Conservation (phyloP, 345 rosid species). For the Eucalyptus curtisii region DNA sequence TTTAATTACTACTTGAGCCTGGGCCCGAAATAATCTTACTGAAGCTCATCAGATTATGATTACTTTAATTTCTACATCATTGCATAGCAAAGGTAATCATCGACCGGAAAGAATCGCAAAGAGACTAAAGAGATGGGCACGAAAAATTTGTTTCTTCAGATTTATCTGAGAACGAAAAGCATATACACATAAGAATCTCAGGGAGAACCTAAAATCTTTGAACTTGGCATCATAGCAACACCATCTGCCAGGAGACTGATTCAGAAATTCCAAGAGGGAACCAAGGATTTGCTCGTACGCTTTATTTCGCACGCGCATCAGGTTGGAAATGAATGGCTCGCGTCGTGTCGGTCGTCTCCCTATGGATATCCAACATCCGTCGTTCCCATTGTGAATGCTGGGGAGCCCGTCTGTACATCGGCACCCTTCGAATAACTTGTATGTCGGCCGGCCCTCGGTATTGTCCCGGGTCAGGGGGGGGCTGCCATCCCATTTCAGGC, state of each 20-base stretch:
- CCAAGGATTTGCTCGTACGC: neutral
- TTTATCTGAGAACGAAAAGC: neutral
- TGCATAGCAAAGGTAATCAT: neutral
- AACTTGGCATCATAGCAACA: neutral
- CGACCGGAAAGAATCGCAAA: neutral
- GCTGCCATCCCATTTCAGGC: neutral
- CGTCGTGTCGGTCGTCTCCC: fast-evolving
- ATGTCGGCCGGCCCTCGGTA: neutral
- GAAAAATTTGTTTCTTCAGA: neutral
- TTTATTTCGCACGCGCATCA: neutral
- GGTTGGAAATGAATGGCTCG: neutral
- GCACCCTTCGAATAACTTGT: neutral
- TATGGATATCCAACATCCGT: neutral
- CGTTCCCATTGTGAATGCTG: neutral
- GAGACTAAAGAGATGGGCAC: neutral
- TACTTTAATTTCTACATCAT: neutral
- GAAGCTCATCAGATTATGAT: neutral
- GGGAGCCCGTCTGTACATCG: neutral
- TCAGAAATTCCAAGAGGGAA: neutral
- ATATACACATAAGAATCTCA: neutral
- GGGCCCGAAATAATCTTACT: neutral
- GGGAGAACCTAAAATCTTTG: neutral
- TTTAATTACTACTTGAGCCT: neutral
- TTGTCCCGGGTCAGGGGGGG: neutral
- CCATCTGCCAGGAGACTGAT: neutral